Conservation (phyloP, 805 yeast species). For the Myxozyma monticola region DNA sequence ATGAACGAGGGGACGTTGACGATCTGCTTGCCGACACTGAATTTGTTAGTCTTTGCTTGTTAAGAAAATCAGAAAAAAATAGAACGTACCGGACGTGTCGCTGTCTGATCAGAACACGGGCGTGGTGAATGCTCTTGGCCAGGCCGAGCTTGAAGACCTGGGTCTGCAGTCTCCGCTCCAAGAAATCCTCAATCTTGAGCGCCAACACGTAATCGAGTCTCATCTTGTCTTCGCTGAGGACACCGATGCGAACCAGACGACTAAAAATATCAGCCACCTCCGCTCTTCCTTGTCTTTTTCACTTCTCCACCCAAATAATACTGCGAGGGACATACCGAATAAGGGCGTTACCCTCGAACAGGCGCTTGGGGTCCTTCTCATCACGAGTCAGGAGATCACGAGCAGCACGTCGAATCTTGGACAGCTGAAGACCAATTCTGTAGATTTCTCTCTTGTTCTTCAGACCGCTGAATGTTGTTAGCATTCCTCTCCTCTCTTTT, state of each 20-base stretch:
- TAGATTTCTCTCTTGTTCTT: constrained; percentile 99
- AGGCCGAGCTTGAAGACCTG: constrained; percentile 99
- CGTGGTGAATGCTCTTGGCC: constrained; percentile 99
- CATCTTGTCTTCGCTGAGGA: constrained; percentile 98
- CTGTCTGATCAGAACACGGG: constrained; percentile 97
- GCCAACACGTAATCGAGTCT: constrained; percentile 99
- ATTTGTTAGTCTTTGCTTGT: background rate
- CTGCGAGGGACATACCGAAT: constrained; percentile 55
- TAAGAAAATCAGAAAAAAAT: background rate
- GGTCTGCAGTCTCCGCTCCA: constrained; percentile 99
- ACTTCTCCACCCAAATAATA: background rate
- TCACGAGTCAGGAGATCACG: constrained; percentile 99
- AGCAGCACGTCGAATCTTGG: constrained; percentile 99
- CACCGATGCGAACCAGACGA: constrained; percentile 99
- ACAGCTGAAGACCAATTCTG: constrained; percentile 99
- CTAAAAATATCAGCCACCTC: constrained; percentile 8
- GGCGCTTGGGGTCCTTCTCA: constrained; percentile 99
- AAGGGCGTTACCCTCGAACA: constrained; percentile 99
- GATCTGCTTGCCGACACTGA: constrained; percentile 92
- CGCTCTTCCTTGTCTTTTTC: background rate
- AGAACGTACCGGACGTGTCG: constrained; percentile 80
- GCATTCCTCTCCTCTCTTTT: background rate
- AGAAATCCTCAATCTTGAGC: constrained; percentile 96
- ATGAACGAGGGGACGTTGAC: constrained; percentile 99
- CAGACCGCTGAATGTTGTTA: constrained; percentile 62